These are phyloP conservation scores for Phaeomoniella chlamydospora DNA, from an alignment of 2,329 filamentous ascomycete genomes.

Conservation along the genomic window DNA sequence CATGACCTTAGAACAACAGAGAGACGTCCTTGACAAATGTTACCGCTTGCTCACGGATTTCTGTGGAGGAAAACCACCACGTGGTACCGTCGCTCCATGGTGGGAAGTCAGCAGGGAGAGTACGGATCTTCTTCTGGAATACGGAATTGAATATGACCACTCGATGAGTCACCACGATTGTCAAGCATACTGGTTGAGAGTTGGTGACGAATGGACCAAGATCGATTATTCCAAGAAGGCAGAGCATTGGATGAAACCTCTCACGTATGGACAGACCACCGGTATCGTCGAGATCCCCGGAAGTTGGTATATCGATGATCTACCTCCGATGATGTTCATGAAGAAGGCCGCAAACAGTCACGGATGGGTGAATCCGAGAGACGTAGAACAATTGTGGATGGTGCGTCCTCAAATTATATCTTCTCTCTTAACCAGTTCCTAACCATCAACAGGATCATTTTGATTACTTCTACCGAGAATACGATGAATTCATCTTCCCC, in stretches of 20 bases:
- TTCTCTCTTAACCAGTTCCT: too few species aligned
- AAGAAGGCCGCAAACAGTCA: conserved; percentile 34
- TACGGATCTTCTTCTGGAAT: conserved; percentile 29
- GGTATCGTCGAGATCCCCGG: conserved; percentile 28
- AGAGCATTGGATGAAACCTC: conserved; percentile 29
- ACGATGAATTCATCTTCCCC: conserved; percentile 63
- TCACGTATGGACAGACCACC: conserved; percentile 30
- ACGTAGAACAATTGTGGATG: conserved; percentile 46
- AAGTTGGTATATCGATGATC: conserved; percentile 28
- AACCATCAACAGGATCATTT: conserved; percentile 52
- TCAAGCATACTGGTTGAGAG: conserved; percentile 28
- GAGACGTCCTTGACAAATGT: conserved; percentile 63
- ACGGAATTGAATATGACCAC: conserved; percentile 30
- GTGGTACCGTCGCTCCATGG: conserved; percentile 60
- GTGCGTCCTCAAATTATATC: too few species aligned
- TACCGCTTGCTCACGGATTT: conserved; percentile 61
- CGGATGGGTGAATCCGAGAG: conserved; percentile 44
- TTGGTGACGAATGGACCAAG: conserved; percentile 28
- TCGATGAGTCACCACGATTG: conserved; percentile 29
- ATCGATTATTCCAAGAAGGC: conserved; percentile 28
- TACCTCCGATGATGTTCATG: conserved; percentile 32
- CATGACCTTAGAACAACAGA: conserved; percentile 63
- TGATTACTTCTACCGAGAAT: conserved; percentile 59
- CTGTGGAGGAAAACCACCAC: conserved; percentile 52
- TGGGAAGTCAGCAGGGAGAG: conserved; percentile 61